Base-by-base conservation (phyloP, 768 basidiomycete genomes). In the Candolleomyces aberdarensis region DNA sequence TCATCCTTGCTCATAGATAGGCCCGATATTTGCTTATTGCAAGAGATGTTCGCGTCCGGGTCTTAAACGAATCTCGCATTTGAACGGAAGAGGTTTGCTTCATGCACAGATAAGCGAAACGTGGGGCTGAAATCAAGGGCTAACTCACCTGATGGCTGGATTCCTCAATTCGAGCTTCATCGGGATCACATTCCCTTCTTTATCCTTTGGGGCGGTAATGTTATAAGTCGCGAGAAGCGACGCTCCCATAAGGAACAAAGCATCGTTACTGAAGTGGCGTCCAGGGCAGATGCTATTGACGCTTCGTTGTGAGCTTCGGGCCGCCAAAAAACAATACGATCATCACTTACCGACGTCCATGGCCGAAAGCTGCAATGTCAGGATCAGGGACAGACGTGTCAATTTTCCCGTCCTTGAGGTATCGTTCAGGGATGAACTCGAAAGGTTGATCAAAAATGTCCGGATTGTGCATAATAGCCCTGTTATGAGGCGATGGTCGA, bases 211-310 rank as follows among this genome's bases (percentile, higher is more conserved):
- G 11, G 36, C 36, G 6, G 11, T 6, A 11, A 36, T 7, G 11
- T 1, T 36, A 36, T 36, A 36, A 36, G 36, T 36, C 5, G 68
- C 55, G 15, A 69, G 48, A 10, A 66, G 47, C 32, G 60, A 59
- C 14, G 68, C 62, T 10, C 61, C 56, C 36, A 67, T 46, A 11
- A 60, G 59, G 46, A 61, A 64, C 15, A 67, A 54, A 1, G 62
- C 59, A 17, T 64, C 57, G 26, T 67, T 58, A 39, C 62, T 64
- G 54, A 69, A 58, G 56, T 64, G 62, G 11, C 64, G 58, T 10
- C 68, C 68, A 15, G 68, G 66, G 43, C 66, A 69, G 15, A 66
- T 66, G 14, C 60, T 61, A 26, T 47, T 17, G 32, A 26, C 5
- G 43, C 6, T 17, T 3, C 36, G 4, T 32, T 36, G 11, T 36